phyloP scores from a whole-genome alignment of 805 yeast species.

The Saccharomycopsis fodiens region DNA sequence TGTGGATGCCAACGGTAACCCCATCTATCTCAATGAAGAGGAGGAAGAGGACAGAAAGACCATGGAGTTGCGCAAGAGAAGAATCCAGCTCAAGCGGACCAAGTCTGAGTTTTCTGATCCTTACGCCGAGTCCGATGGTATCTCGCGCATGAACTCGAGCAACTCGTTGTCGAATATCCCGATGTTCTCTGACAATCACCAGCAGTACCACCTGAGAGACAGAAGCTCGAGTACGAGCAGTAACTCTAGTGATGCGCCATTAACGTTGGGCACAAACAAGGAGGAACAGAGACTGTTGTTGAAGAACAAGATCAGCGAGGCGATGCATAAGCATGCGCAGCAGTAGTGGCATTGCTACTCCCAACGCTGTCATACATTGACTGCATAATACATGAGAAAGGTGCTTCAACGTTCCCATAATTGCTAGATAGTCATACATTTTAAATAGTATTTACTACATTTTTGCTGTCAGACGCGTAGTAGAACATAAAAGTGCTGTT shows the following conservation, averaged over 20 bases:
- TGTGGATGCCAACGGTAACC: conserved; percentile 16
- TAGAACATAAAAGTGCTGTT: too few species aligned
- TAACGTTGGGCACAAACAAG: background rate
- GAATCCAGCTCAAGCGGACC: conserved; percentile 10
- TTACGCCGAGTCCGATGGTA: conserved; percentile 41
- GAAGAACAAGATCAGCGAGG: background rate
- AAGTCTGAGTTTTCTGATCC: conserved; percentile 11
- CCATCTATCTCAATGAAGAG: conserved; percentile 21
- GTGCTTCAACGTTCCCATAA: too few species aligned
- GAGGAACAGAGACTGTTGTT: background rate
- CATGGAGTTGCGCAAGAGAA: conserved; percentile 19
- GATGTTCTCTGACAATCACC: conserved; percentile 36
- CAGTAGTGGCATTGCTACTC: too few species aligned
- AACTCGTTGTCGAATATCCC: conserved; percentile 60
- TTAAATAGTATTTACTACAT: too few species aligned
- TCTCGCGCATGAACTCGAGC: conserved; percentile 55
- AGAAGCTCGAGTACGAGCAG: conserved; percentile 12
- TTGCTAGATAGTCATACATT: too few species aligned
- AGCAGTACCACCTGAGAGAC: conserved; percentile 12
- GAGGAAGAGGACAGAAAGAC: conserved; percentile 21
- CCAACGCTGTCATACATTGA: too few species aligned
- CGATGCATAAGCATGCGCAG: too few species aligned
- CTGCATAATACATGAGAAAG: too few species aligned
- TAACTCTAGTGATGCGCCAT: conserved; percentile 1
- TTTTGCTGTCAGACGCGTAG: too few species aligned